Evolutionary conservation across 441 rosid species (phyloP).

Genomic region (Erysimum pusillum): DNA sequence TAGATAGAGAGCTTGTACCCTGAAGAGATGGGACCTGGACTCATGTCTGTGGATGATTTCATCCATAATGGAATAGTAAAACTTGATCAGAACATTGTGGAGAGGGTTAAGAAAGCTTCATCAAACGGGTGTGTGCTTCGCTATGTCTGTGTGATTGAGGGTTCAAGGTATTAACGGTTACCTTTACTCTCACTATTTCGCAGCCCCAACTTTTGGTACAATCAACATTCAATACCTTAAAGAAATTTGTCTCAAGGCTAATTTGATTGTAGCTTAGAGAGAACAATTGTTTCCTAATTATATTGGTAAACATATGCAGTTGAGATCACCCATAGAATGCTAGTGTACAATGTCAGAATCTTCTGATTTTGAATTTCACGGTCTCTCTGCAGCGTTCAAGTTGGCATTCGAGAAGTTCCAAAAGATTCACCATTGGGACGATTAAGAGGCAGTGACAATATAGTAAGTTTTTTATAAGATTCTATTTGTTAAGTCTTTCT

Average conservation of each 20-base stretch:
- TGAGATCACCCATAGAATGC: background rate
- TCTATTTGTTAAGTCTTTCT: background rate
- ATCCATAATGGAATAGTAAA: constrained; percentile 59
- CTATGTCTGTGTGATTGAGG: constrained; percentile 86
- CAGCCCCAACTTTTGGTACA: background rate
- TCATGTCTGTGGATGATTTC: constrained; percentile 81
- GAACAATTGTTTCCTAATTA: constrained; percentile 2
- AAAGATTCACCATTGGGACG: constrained; percentile 88
- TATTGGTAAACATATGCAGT: background rate
- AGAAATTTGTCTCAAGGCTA: background rate
- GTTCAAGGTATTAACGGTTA: constrained; percentile 62
- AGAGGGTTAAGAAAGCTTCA: constrained; percentile 81
- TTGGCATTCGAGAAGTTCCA: constrained; percentile 91
- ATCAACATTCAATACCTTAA: background rate
- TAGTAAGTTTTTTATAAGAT: constrained; percentile 56
- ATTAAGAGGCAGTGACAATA: constrained; percentile 92
- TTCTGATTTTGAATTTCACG: constrained; percentile 18
- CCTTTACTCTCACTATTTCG: constrained; percentile 1
- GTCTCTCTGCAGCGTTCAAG: constrained; percentile 68
- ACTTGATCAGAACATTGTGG: constrained; percentile 71
- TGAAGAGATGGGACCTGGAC: constrained; percentile 73
- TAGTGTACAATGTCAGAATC: background rate
- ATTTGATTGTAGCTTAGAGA: constrained; percentile 1
- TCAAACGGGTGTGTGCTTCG: constrained; percentile 82
- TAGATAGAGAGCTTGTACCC: constrained; percentile 94